Evolutionary conservation across 768 basidiomycete genomes (phyloP), one percentile per base, ranked within the genome.

Genomic region (Fibroporia radiculosa): DNA sequence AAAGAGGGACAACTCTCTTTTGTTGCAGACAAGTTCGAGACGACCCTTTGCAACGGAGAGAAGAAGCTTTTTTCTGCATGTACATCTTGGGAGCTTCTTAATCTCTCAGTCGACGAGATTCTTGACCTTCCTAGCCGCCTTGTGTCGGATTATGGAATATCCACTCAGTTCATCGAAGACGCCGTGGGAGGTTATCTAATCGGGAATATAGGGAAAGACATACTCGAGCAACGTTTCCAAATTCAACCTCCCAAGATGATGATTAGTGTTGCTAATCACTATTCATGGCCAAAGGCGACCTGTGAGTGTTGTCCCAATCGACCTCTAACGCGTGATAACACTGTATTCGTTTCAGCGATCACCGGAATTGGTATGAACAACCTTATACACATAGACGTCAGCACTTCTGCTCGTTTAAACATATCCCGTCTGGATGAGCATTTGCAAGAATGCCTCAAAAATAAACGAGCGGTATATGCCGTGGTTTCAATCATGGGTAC

Each of bases 281-380:
- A 69, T 42, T 72, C 71, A 1, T 74, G 73, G 73, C 70, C 70
- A 12, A 74, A 74, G 52, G 62, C 62, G 16, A 65, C 68, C 19
- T 66, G 72, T 71, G 48, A 39, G 62, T 56, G 27, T 25, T 16
- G 29, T 31, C 8, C 10, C 29, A 10, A n/a, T n/a, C n/a, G 29
- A 10, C n/a, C n/a, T 31, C n/a, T 31, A n/a, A 31, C 10, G 29
- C n/a, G 8, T n/a, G 8, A n/a, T 10, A 10, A 10, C 10, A 31
- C 20, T 8, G 7, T 35, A 19, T 6, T n/a, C 34, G 8, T 35
- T 18, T n/a, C 20, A 35, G 34, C 13, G 13, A 35, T 35, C 16
- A 12, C 20, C 34, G 34, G 34, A 35, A 35, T 35, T n/a, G 34
- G 34, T 18, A 19, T n/a, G 20, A 18, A 19, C 7, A 35, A 35